phyloP scores from a whole-genome alignment of 2,329 filamentous ascomycete species.

The Claviceps sorghi region DNA sequence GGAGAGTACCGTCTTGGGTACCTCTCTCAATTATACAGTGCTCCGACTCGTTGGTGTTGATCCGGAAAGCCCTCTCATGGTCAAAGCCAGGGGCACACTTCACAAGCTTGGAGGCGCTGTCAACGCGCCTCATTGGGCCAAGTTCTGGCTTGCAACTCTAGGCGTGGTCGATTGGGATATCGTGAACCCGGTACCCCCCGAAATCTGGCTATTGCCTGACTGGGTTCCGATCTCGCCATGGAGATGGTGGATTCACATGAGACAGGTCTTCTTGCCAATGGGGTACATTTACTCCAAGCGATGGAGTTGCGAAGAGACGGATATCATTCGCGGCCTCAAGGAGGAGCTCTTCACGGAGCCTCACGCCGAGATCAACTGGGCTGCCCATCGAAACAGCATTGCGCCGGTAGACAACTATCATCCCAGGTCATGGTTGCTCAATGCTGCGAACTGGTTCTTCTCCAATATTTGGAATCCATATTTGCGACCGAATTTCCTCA shows the following conservation, averaged over 20 bases:
- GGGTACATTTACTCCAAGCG: slow-evolving; percentile 73
- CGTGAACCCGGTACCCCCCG: slow-evolving; percentile 86
- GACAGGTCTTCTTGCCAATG: slow-evolving; percentile 92
- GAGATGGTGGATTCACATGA: slow-evolving; percentile 97
- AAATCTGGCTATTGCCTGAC: slow-evolving; percentile 84
- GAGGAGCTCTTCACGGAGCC: slow-evolving; percentile 72
- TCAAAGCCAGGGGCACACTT: slow-evolving; percentile 67
- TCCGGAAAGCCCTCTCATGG: slow-evolving; percentile 70
- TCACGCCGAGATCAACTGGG: slow-evolving; percentile 66
- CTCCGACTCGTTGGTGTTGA: slow-evolving; percentile 71
- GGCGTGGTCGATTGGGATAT: slow-evolving; percentile 79
- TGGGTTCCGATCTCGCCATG: slow-evolving; percentile 83
- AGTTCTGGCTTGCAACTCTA: slow-evolving; percentile 82
- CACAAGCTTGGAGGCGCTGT: slow-evolving; percentile 77
- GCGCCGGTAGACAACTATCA: slow-evolving; percentile 74
- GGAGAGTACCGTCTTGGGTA: slow-evolving; percentile 84
- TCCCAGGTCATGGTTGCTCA: slow-evolving; percentile 75
- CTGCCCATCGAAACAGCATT: slow-evolving; percentile 67
- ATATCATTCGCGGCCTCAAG: slow-evolving; percentile 56
- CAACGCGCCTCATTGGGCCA: slow-evolving; percentile 85
- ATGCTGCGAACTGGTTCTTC: slow-evolving; percentile 61
- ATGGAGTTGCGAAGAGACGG: slow-evolving; percentile 64
- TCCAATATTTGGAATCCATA: slow-evolving; percentile 71
- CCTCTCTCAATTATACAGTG: slow-evolving; percentile 70
- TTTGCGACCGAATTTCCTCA: slow-evolving; percentile 50